A percentile compares a stretch with the other conserved stretches of the same genome.
Conservation (phyloP, 768 basidiomycete species). For the Sutorius australiensis region DNA sequence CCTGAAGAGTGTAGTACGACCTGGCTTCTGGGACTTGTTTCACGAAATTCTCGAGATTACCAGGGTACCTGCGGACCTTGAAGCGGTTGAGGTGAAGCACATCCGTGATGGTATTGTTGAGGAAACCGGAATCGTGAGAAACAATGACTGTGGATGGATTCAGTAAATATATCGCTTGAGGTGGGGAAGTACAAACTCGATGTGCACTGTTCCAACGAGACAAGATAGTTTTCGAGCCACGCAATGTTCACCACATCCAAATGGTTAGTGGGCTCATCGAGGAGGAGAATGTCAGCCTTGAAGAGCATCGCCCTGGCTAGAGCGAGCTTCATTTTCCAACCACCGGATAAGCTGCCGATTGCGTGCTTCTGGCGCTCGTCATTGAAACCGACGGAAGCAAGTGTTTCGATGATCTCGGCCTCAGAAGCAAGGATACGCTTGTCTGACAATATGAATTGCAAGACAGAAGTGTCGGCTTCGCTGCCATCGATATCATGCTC, state of each 20-base stretch:
- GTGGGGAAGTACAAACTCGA: slow-evolving; percentile 57
- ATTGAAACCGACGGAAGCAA: slow-evolving; percentile 88
- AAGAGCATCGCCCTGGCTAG: slow-evolving; percentile 96
- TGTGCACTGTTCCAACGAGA: slow-evolving; percentile 82
- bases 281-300: slow-evolving; percentile 94
- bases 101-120: slow-evolving; percentile 98
- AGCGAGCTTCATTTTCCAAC: slow-evolving; percentile 99
- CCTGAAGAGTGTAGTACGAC: slow-evolving; percentile 96
- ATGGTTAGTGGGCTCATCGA: slow-evolving; percentile 96
- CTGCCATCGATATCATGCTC: slow-evolving; percentile 98
- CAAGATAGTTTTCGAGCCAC: slow-evolving; percentile 95
- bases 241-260: slow-evolving; percentile 97
- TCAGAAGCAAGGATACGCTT: slow-evolving; percentile 70
- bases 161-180: slow-evolving; percentile 2
- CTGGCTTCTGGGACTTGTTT: slow-evolving; percentile 94
- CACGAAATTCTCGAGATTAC: slow-evolving; percentile 94
- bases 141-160: slow-evolving; percentile 66
- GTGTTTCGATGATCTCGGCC: slow-evolving; percentile 73
- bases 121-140: slow-evolving; percentile 95
- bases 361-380: slow-evolving; percentile 81
- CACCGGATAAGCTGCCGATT: slow-evolving; percentile 91
- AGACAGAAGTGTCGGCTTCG: slow-evolving; percentile 87
- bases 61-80: slow-evolving; percentile 93
- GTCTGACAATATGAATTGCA: slow-evolving; percentile 84
- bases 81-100: slow-evolving; percentile 97